These are phyloP conservation scores for Solanum virginianum DNA, from an alignment of 257 asterid genomes.

Conservation along the genomic window DNA sequence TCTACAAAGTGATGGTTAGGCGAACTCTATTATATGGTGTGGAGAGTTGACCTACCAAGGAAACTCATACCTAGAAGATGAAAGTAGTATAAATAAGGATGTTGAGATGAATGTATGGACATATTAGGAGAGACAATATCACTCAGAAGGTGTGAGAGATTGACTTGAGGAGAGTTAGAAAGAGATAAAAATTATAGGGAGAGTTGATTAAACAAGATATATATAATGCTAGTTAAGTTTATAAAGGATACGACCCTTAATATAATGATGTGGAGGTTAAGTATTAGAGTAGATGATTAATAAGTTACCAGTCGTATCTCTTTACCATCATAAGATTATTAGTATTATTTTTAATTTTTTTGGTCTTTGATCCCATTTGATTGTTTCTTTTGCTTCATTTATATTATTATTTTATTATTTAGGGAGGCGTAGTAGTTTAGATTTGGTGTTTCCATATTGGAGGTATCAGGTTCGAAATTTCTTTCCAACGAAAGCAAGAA, in stretches of 20 bases:
- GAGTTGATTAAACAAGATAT: neutral
- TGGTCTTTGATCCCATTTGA: neutral
- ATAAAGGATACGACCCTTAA: neutral
- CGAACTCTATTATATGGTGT: neutral
- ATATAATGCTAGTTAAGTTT: neutral
- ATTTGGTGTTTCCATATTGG: no score
- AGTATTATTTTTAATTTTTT: no score
- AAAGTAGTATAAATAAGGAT: neutral
- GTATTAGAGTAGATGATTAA: neutral
- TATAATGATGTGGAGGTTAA: neutral
- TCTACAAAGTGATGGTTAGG: neutral
- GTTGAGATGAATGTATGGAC: neutral
- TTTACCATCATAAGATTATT: neutral
- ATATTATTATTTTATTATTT: no score
- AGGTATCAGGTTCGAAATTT: no score
- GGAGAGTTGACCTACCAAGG: neutral
- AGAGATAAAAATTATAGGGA: neutral
- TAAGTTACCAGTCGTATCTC: neutral
- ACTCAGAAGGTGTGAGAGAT: neutral
- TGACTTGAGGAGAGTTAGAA: accelerated
- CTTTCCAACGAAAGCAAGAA: no score
- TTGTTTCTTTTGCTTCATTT: no score
- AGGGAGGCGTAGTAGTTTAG: no score
- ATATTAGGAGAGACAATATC: neutral
- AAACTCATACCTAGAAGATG: neutral